These are phyloP conservation scores for Picochlorum sp. DNA, from an alignment of 139 green algal genomes.

Conservation along the genomic window DNA sequence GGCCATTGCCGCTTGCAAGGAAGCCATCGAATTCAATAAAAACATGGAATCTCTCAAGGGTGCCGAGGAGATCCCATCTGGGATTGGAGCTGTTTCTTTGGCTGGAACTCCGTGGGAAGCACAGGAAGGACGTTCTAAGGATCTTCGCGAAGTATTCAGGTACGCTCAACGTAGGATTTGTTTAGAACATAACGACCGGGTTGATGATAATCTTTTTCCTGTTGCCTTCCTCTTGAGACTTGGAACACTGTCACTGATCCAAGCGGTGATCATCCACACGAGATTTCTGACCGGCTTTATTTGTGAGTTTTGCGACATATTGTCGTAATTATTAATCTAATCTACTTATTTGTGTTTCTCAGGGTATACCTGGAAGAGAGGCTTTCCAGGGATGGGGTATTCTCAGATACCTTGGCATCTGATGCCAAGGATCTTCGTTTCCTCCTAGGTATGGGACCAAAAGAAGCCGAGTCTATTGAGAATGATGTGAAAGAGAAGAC, in stretches of 20 bases:
- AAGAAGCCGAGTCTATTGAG: slow-evolving; percentile 57
- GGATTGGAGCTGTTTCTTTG: slow-evolving; percentile 34
- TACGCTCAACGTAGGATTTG: slow-evolving; percentile 13
- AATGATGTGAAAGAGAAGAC: slow-evolving; percentile 30
- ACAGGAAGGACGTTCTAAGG: slow-evolving; percentile 22
- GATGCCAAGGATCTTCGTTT: slow-evolving; percentile 54
- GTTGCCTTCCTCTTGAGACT: slow-evolving; percentile 19
- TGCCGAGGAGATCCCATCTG: slow-evolving; percentile 28
- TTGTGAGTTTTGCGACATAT: background rate
- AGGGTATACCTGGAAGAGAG: slow-evolving; percentile 60
- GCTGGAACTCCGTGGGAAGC: slow-evolving; percentile 28
- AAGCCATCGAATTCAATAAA: slow-evolving; percentile 44
- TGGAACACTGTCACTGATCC: background rate
- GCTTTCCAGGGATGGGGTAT: slow-evolving; percentile 30
- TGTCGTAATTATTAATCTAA: background rate
- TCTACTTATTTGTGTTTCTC: slow-evolving; percentile 5
- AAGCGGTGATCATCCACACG: slow-evolving; percentile 15
- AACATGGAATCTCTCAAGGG: slow-evolving; percentile 28
- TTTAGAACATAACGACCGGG: background rate
- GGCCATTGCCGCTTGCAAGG: slow-evolving; percentile 29
- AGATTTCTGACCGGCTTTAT: slow-evolving; percentile 28
- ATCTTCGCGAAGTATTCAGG: slow-evolving; percentile 41
- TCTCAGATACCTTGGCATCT: slow-evolving; percentile 44
- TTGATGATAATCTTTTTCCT: slow-evolving; percentile 16
- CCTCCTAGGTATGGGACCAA: slow-evolving; percentile 66